Evolutionary conservation across 1,139 yeast species (phyloP).

Genomic region (Yamadazyma diddensiae): DNA sequence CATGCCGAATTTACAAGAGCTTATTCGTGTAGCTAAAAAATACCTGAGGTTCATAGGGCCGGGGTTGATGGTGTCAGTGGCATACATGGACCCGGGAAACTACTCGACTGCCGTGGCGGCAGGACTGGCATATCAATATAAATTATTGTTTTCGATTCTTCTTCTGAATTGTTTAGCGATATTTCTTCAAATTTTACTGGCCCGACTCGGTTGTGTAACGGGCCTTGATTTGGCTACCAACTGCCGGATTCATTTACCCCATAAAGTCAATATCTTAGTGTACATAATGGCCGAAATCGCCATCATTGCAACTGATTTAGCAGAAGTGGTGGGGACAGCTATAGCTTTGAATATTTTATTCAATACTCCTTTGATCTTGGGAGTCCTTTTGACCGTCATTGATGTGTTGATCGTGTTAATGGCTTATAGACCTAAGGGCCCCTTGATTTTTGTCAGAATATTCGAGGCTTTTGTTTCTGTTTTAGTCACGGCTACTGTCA

Average conservation of each 20-base stretch:
- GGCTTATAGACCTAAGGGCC: conserved; percentile 88
- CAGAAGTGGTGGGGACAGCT: conserved; percentile 93
- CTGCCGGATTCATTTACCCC: conserved; percentile 73
- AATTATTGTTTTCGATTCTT: conserved; percentile 74
- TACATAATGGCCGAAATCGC: conserved; percentile 83
- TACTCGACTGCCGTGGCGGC: conserved; percentile 94
- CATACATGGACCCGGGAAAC: conserved; percentile 98
- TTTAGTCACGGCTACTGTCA: conserved; percentile 77
- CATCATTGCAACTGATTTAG: conserved; percentile 88
- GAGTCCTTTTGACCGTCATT: conserved; percentile 77
- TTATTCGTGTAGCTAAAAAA: conserved; percentile 30
- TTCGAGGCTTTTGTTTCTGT: conserved; percentile 80
- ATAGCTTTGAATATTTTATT: conserved; percentile 82
- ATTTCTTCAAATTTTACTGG: conserved; percentile 76
- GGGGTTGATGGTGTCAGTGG: conserved; percentile 91
- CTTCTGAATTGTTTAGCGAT: conserved; percentile 86
- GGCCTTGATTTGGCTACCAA: conserved; percentile 87
- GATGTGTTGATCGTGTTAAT: conserved; percentile 83
- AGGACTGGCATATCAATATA: conserved; percentile 84
- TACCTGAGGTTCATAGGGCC: conserved; percentile 80
- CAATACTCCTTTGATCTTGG: conserved; percentile 69
- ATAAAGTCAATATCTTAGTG: conserved; percentile 55
- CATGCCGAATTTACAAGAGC: too few species aligned
- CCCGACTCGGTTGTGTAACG: conserved; percentile 85
- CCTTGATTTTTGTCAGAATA: conserved; percentile 70